A percentile compares a stretch with the other conserved stretches of the same genome.
phyloP scores from a whole-genome alignment of 169 alveolate genomes.

The Perkinsus olseni region DNA sequence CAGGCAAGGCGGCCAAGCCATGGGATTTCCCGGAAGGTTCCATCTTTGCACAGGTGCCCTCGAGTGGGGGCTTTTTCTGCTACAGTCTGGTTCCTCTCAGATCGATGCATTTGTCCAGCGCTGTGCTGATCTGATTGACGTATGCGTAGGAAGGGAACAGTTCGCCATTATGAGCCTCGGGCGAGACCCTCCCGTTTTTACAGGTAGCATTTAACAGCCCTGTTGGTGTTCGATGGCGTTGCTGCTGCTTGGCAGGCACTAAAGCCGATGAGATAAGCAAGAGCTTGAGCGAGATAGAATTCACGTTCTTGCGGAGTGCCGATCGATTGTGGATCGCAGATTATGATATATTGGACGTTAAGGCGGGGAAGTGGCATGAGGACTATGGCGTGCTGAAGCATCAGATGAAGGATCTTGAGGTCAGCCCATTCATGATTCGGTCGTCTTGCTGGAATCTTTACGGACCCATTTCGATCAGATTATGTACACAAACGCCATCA shows the following conservation, averaged over 20 bases:
- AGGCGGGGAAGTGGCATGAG: slow-evolving; percentile 86
- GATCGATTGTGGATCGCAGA: slow-evolving; percentile 59
- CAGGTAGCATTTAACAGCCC: not conserved
- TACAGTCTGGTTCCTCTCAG: not conserved
- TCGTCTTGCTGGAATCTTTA: not conserved
- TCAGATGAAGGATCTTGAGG: slow-evolving; percentile 69
- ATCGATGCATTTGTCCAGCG: slow-evolving; percentile 89
- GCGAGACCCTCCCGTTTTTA: not conserved
- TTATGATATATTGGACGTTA: slow-evolving; percentile 80
- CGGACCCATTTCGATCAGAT: not conserved
- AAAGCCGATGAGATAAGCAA: slow-evolving; percentile 72
- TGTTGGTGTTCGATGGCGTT: not conserved
- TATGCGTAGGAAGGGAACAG: slow-evolving; percentile 77
- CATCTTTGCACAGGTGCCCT: slow-evolving; percentile 73
- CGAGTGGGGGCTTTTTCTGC: not conserved
- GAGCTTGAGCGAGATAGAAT: slow-evolving; percentile 65
- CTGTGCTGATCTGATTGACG: slow-evolving; percentile 82
- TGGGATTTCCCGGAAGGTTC: slow-evolving; percentile 77
- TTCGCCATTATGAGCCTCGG: slow-evolving; percentile 61
- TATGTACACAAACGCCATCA: slow-evolving; percentile 59
- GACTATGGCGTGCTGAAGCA: slow-evolving; percentile 78
- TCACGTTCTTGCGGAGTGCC: slow-evolving; percentile 62
- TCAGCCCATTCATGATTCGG: not conserved
- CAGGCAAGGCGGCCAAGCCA: slow-evolving; percentile 44
- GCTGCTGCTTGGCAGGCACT: slow-evolving; percentile 68